Conservation (phyloP, 805 yeast genomes). For the Starmera quercuum region DNA sequence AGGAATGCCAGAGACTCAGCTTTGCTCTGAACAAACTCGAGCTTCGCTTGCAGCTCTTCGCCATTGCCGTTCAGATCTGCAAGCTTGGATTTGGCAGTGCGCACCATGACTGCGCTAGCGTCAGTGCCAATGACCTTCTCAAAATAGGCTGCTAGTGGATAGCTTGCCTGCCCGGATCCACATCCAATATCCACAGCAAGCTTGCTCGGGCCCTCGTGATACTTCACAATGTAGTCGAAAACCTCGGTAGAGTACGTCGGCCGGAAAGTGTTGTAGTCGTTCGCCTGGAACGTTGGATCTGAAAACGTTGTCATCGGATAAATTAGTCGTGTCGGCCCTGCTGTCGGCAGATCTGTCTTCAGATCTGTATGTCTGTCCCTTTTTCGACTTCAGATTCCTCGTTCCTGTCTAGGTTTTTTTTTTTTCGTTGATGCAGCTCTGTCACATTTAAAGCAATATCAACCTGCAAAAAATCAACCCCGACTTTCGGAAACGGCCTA, state of each 20-base stretch:
- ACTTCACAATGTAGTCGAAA: constrained; percentile 32
- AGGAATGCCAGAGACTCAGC: constrained; percentile 19
- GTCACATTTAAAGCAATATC: too few relatives aligned
- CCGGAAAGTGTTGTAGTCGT: constrained; percentile 47
- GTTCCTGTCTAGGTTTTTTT: too few relatives aligned
- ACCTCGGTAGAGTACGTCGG: constrained; percentile 61
- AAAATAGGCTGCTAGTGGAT: constrained; percentile 37
- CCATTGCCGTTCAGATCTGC: too few relatives aligned
- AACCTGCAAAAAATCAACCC: too few relatives aligned
- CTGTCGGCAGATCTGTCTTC: too few relatives aligned
- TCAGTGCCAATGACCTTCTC: constrained; percentile 57
- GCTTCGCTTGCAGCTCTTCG: constrained; percentile 6
- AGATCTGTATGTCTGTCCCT: too few relatives aligned
- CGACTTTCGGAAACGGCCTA: too few relatives aligned
- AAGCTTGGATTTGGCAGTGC: constrained; percentile 28
- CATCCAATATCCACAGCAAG: constrained; percentile 68
- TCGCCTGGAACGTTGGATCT: constrained; percentile 40
- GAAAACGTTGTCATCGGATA: constrained; percentile 74
- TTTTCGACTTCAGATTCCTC: too few relatives aligned
- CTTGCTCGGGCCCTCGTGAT: constrained; percentile 30
- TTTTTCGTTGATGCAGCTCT: too few relatives aligned
- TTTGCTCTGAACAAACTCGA: constrained; percentile 14
- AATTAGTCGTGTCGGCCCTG: too few relatives aligned
- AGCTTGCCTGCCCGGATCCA: constrained; percentile 73
- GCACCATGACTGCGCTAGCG: constrained; percentile 49